Base-by-base conservation (phyloP, 2,329 filamentous ascomycete genomes). In the Clonostachys chloroleuca region DNA sequence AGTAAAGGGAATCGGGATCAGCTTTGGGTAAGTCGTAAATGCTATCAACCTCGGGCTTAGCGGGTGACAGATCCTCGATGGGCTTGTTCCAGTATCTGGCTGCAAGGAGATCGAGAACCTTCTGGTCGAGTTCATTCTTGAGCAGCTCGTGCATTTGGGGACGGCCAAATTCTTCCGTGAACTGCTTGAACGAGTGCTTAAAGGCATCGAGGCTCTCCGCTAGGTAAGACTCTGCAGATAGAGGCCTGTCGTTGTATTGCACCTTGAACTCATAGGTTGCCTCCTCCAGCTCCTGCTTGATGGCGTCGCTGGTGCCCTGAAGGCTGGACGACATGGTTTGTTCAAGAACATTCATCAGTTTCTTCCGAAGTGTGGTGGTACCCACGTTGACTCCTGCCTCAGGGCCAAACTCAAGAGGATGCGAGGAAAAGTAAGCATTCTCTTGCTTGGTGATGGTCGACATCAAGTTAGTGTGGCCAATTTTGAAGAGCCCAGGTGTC, bases 241-340 rank as follows among this genome's bases (percentile, higher is more conserved):
- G 74, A 2, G 92, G 90, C 7, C 94, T 84, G 63, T 99, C 94
- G 60, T 99, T 99, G 70, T 99, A 99, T 65, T 99, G 95, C 6
- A 99, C 94, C 65, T 99, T 99, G 77, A 96, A 99, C 67, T 99
- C 92, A 61, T 99, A 99, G 0, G 89, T 92, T 4, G 94, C 92
- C 67, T 99, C 94, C 59, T 96, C 92, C 0, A 99, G 81, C 65
- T 99, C 94, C 63, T 96, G 90, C 51, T 87, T 86, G 54, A 99
- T 96, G 10, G 91, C 90, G 61, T 96, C 90, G 56, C 88, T 89
- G 5, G 94, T 99, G 47, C 83, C 84, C 56, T 94, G 88, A 47
- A 99, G 75, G 59, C 89, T 96, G 34, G 89, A 83, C 30, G 92
- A 92, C 95, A 99, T 99, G 5, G 91, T 96, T 60, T 96, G 88